These are phyloP conservation scores for Kuraishia floccosa DNA, from an alignment of 805 yeast species.

Conservation along the genomic window DNA sequence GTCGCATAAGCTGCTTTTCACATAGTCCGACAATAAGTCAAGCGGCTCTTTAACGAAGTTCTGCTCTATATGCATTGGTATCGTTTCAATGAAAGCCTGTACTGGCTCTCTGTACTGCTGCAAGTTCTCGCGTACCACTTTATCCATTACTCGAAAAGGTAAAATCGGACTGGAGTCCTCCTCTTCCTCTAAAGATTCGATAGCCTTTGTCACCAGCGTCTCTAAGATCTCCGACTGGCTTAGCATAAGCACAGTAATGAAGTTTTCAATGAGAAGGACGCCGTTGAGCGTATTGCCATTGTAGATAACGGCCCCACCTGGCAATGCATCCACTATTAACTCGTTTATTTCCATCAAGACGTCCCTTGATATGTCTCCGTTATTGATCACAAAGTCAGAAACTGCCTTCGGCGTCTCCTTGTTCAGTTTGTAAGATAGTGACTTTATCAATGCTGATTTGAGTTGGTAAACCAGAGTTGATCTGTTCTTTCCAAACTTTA, in stretches of 20 bases:
- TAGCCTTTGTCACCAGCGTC: slow-evolving; percentile 11
- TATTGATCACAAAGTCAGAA: not conserved
- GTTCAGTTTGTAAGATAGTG: not conserved
- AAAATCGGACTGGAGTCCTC: slow-evolving; percentile 11
- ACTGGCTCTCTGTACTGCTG: slow-evolving; percentile 14
- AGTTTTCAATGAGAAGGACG: no score
- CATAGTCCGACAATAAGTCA: slow-evolving; percentile 17
- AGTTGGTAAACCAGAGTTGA: not conserved
- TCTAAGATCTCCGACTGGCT: slow-evolving; percentile 9
- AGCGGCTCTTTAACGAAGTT: slow-evolving; percentile 19
- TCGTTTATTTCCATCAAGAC: slow-evolving; percentile 1
- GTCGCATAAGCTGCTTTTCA: slow-evolving; percentile 14
- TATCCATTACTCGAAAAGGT: slow-evolving; percentile 16
- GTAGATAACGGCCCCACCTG: not conserved
- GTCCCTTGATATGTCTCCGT: not conserved
- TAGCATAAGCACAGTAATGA: slow-evolving; percentile 8
- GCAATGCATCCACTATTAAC: slow-evolving; percentile 10
- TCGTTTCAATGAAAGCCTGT: slow-evolving; percentile 17
- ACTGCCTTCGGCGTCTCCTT: not conserved
- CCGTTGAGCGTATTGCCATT: no score
- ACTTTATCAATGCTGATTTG: not conserved
- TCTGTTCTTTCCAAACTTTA: not conserved
- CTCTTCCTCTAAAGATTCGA: slow-evolving; percentile 14
- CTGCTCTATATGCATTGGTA: slow-evolving; percentile 21
- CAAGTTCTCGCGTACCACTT: slow-evolving; percentile 13